phyloP scores from a whole-genome alignment of 2,329 filamentous ascomycete genomes.

The Capronia americana region DNA sequence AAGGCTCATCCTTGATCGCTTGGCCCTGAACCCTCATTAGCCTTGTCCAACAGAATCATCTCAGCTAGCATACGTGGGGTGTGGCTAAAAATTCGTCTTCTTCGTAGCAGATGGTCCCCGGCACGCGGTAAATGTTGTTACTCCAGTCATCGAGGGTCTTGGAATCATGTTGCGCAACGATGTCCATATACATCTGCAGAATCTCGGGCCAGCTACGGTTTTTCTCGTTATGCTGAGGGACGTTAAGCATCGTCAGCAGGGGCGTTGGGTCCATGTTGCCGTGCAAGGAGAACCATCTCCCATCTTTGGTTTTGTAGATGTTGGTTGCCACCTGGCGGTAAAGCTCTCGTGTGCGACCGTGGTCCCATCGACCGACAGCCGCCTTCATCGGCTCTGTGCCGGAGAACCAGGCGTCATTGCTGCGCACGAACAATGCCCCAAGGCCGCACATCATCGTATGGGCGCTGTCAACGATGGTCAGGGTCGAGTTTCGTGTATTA shows the following conservation, averaged over 20 bases:
- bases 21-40: background rate
- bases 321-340: slow-evolving; percentile 43
- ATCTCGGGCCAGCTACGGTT: slow-evolving; percentile 17
- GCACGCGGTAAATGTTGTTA: slow-evolving; percentile 25
- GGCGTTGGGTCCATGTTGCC: slow-evolving; percentile 26
- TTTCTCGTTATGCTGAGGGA: slow-evolving; percentile 25
- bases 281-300: slow-evolving; percentile 48
- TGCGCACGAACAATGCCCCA: slow-evolving; percentile 19
- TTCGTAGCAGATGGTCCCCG: slow-evolving; percentile 25
- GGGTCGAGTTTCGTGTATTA: too few species aligned
- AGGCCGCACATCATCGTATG: slow-evolving; percentile 22
- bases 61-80: slow-evolving; percentile 4
- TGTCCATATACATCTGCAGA: slow-evolving; percentile 20
- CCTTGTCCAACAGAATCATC: too few species aligned
- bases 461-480: background rate
- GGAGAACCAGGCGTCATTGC: slow-evolving; percentile 19
- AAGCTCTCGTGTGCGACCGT: slow-evolving; percentile 25
- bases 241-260: slow-evolving; percentile 17
- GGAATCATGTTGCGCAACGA: slow-evolving; percentile 13
- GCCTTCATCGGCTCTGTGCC: slow-evolving; percentile 19
- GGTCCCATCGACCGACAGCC: slow-evolving; percentile 21
- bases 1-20: slow-evolving; percentile 13
- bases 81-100: slow-evolving; percentile 19
- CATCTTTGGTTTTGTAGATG: slow-evolving; percentile 56
- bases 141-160: slow-evolving; percentile 27